Conservation (phyloP, 495 filamentous ascomycete species). For the Penicillium coffeae region DNA sequence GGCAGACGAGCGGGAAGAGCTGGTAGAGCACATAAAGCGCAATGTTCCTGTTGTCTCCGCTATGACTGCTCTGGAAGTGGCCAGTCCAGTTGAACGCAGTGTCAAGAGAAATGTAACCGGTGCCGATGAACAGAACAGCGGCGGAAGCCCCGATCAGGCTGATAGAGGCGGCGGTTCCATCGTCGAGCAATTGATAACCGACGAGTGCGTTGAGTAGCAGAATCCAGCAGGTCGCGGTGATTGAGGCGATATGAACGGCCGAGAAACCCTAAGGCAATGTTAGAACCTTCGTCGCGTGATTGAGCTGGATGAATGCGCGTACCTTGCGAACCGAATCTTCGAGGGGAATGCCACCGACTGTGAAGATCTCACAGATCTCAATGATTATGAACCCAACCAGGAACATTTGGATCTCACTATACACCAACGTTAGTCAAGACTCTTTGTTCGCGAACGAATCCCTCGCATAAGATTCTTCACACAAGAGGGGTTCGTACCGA, state of each 20-base stretch:
- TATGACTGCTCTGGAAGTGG: conserved; percentile 60
- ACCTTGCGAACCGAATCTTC: conserved; percentile 56
- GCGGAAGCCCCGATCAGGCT: conserved; percentile 70
- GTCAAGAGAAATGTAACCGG: conserved; percentile 93
- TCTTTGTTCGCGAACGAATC: too few species aligned
- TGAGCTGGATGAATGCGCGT: not conserved
- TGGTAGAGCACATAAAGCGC: conserved; percentile 93
- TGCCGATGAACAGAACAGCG: conserved; percentile 73
- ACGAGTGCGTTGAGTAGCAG: conserved; percentile 89
- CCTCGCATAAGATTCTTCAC: not conserved
- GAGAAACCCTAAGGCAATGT: conserved; percentile 66
- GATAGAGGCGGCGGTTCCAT: conserved; percentile 81
- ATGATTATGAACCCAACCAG: conserved; percentile 83
- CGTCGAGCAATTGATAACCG: conserved; percentile 89
- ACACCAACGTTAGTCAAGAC: conserved; percentile 10
- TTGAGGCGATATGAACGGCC: conserved; percentile 87
- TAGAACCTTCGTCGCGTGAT: not conserved
- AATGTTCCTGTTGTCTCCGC: conserved; percentile 63
- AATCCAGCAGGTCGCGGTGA: conserved; percentile 84
- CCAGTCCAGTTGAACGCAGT: conserved; percentile 84
- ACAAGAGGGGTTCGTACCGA: conserved; percentile 53
- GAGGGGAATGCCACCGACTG: conserved; percentile 83
- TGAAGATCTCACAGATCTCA: conserved; percentile 94
- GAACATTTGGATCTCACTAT: conserved; percentile 94
- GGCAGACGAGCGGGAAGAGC: conserved; percentile 82